Percentiles rank a stretch among this genome's conserved stretches.
Evolutionary conservation across 2,329 filamentous ascomycete species (phyloP).

Genomic region (Alternaria triticina): DNA sequence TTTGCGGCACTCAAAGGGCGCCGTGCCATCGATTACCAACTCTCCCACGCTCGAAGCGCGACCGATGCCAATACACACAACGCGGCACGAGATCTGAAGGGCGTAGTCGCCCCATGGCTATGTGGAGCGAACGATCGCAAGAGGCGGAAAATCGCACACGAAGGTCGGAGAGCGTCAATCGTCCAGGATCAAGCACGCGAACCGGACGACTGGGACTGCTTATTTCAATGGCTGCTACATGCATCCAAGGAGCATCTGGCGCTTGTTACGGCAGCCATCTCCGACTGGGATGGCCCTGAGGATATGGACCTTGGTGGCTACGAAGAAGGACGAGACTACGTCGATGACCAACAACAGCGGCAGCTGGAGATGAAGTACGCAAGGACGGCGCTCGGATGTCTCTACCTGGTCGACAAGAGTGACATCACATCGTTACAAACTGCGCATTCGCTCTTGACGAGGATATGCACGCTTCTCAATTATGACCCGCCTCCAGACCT

Average conservation of each 20-base stretch:
- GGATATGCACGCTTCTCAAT: constrained; percentile 66
- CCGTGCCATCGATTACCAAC: constrained; percentile 65
- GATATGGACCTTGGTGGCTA: constrained; percentile 73
- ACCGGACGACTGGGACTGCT: constrained; percentile 68
- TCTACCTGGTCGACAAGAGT: constrained; percentile 69
- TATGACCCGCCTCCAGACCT: constrained; percentile 63
- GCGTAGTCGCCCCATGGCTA: constrained; percentile 76
- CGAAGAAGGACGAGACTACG: constrained; percentile 58
- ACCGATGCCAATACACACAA: constrained; percentile 31
- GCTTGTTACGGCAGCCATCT: constrained; percentile 67
- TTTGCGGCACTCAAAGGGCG: constrained; percentile 69
- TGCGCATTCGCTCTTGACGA: constrained; percentile 66
- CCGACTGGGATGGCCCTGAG: constrained; percentile 75
- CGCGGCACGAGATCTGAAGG: constrained; percentile 69
- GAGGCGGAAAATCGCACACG: constrained; percentile 51
- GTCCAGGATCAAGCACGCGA: constrained; percentile 45
- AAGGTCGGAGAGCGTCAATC: constrained; percentile 32
- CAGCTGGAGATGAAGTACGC: constrained; percentile 70
- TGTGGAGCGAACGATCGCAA: constrained; percentile 69
- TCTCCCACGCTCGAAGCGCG: constrained; percentile 48
- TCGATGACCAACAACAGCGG: constrained; percentile 66
- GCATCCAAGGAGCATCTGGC: constrained; percentile 67
- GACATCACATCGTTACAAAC: constrained; percentile 64
- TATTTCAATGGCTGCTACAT: constrained; percentile 70
- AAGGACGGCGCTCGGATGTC: constrained; percentile 69